Evolutionary conservation across 495 filamentous ascomycete species (phyloP), one percentile per base, ranked within the genome.

Genomic region (Opeltia flavorubescens): DNA sequence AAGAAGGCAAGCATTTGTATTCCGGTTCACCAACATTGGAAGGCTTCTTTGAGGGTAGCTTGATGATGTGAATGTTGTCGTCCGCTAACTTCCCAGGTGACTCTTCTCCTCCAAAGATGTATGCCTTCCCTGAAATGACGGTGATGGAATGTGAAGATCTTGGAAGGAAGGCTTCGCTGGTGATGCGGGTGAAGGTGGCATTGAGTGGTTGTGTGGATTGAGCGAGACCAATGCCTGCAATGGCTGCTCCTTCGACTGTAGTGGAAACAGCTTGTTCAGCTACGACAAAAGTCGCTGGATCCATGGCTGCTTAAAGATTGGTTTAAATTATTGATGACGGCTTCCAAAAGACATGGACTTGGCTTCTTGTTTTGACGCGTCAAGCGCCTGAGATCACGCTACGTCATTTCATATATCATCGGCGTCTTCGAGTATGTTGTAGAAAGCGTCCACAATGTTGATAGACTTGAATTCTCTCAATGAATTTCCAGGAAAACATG

Each of bases 21-120:
- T 74, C 55, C 11, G 58, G 57, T 43, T 55, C 51, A 5, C 43
- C 44, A 31, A 55, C 47, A 25, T 54, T 59, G 42, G 26, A 28
- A 21, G 12, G 8, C 20, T 53, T 34, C 39, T 52, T 51, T 28
- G 49, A 29, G 8, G 69, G 61, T 5, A 76, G 50, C 13, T 63
- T 62, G 39, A 75, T 49, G 36, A 58, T 59, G 50, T 75, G 69
- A 1, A 74, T 57, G 6, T 65, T 65, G 47, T 63, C 66, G n/a
- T 60, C 55, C 15, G 69, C 69, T 23, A 75, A 54, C 12, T 62
- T 51, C 24, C 60, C 60, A 0, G 53, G 50, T 25, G 50, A 55
- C 4, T 59, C 62, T 28, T 60, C 51, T 47, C 74, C 74, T 11
- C 74, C 74, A 49, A 74, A 75, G 43, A 77, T 64, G 57, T 73